Percentiles rank a stretch among this genome's conserved stretches.
Evolutionary conservation across 2,329 filamentous ascomycete genomes (phyloP).

Genomic region (Fusarium nodosum): DNA sequence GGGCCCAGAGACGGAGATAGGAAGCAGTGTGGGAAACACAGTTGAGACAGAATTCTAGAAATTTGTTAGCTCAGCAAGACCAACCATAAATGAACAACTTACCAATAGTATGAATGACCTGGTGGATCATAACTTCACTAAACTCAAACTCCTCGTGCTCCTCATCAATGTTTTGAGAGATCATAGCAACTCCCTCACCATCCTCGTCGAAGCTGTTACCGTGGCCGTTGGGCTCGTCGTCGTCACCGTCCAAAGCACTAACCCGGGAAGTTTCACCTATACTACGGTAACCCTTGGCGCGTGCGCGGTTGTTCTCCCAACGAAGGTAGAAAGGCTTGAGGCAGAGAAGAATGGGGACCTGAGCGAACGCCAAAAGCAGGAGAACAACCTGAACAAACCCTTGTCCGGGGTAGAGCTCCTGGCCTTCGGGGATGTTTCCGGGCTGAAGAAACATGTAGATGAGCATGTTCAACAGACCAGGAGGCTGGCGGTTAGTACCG

Average conservation of each 20-base stretch:
- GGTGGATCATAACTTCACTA: conserved; percentile 97
- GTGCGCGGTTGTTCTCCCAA: conserved; percentile 90
- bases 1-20: conserved; percentile 97
- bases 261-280: conserved; percentile 91
- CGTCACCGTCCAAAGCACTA: conserved; percentile 90
- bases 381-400: conserved; percentile 80
- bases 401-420: conserved; percentile 84
- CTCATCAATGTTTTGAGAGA: conserved; percentile 85
- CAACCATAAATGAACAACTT: conserved; percentile 56
- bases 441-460: conserved; percentile 99
- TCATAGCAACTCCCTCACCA: conserved; percentile 86
- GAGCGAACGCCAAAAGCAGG: conserved; percentile 83
- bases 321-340: conserved; percentile 96
- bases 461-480: conserved; percentile 96
- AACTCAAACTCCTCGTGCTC: conserved; percentile 99
- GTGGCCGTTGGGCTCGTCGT: conserved; percentile 69
- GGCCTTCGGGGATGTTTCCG: conserved; percentile 71
- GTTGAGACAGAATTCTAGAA: conserved; percentile 94
- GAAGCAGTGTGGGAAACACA: conserved; percentile 99
- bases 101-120: conserved; percentile 98
- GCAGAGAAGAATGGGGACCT: conserved; percentile 92
- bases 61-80: conserved; percentile 49
- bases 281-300: conserved; percentile 90
- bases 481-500: conserved; percentile 73
- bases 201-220: conserved; percentile 74